Evolutionary conservation across 192 early-diverging fungal genomes (phyloP).

Genomic region (Rhizophagus sp.): DNA sequence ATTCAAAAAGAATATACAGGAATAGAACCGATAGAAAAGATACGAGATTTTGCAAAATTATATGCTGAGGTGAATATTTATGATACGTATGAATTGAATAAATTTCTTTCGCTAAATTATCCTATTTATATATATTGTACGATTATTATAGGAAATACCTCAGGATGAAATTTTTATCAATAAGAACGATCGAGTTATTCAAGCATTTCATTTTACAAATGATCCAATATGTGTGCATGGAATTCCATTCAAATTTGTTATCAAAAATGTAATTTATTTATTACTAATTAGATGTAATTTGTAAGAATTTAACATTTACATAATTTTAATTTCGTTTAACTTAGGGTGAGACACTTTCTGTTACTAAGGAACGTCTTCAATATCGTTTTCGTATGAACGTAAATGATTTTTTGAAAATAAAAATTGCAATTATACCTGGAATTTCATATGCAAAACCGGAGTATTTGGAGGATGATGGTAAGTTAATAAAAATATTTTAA

Average conservation of each 20-base stretch:
- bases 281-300: neutral
- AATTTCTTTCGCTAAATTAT: too few relatives aligned
- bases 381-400: constrained; percentile 73
- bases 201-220: constrained; percentile 77
- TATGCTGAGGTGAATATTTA: constrained; percentile 57
- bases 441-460: constrained; percentile 8
- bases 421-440: constrained; percentile 46
- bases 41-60: constrained; percentile 50
- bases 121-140: neutral
- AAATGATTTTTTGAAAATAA: constrained; percentile 80
- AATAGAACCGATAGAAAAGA: constrained; percentile 45
- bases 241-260: constrained; percentile 80
- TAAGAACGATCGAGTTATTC: constrained; percentile 49
- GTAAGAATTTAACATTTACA: too few relatives aligned
- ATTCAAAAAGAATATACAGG: constrained; percentile 47
- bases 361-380: constrained; percentile 77
- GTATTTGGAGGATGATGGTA: constrained; percentile 32
- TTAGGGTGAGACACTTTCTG: constrained; percentile 66
- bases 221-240: constrained; percentile 71
- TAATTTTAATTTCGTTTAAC: too few relatives aligned
- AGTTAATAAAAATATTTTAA: neutral
- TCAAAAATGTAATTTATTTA: constrained; percentile 44
- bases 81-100: too few relatives aligned
- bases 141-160: constrained; percentile 39
- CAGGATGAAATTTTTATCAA: constrained; percentile 45